Percentiles rank a stretch among this genome's conserved stretches.
Conservation (phyloP, 495 filamentous ascomycete species). For the Articulospora tetracladia region DNA sequence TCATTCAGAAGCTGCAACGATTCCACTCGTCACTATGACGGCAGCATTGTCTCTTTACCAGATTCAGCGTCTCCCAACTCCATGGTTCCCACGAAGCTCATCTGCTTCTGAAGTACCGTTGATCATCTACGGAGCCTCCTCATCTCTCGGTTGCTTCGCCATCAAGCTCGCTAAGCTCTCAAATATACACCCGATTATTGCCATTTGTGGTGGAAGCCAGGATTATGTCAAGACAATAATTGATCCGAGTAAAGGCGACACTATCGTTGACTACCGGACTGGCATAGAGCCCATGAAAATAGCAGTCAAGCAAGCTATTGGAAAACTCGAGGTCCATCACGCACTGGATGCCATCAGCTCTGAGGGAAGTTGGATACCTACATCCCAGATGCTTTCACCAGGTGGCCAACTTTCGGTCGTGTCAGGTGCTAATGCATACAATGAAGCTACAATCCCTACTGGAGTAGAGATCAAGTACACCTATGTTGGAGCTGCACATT, state of each 20-base stretch:
- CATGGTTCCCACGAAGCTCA: slow-evolving; percentile 45
- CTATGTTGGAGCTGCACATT: slow-evolving; percentile 50
- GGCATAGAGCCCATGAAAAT: slow-evolving; percentile 48
- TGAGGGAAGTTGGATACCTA: slow-evolving; percentile 40
- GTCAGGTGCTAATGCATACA: slow-evolving; percentile 24
- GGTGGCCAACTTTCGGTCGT: slow-evolving; percentile 8
- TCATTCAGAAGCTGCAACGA: slow-evolving; percentile 68
- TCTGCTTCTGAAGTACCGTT: slow-evolving; percentile 43
- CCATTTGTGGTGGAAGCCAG: slow-evolving; percentile 58
- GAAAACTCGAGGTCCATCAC: slow-evolving; percentile 32
- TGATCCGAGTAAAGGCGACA: slow-evolving; percentile 60
- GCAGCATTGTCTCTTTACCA: slow-evolving; percentile 59
- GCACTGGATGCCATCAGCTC: slow-evolving; percentile 59
- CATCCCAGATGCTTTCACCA: slow-evolving; percentile 38
- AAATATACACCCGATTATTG: slow-evolving; percentile 71
- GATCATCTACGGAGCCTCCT: slow-evolving; percentile 55
- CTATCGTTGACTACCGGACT: slow-evolving; percentile 66
- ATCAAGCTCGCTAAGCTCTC: slow-evolving; percentile 60
- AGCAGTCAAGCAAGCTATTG: slow-evolving; percentile 40
- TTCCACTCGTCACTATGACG: slow-evolving; percentile 70
- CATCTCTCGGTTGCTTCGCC: slow-evolving; percentile 62
- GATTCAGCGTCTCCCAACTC: slow-evolving; percentile 54
- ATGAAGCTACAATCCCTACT: slow-evolving; percentile 33
- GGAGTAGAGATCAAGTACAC: slow-evolving; percentile 30
- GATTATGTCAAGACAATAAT: slow-evolving; percentile 56